A percentile compares a stretch with the other conserved stretches of the same genome.
These are phyloP conservation scores for Coemansia sp. DNA, from an alignment of 192 early-diverging fungal genomes.

Conservation along the genomic window DNA sequence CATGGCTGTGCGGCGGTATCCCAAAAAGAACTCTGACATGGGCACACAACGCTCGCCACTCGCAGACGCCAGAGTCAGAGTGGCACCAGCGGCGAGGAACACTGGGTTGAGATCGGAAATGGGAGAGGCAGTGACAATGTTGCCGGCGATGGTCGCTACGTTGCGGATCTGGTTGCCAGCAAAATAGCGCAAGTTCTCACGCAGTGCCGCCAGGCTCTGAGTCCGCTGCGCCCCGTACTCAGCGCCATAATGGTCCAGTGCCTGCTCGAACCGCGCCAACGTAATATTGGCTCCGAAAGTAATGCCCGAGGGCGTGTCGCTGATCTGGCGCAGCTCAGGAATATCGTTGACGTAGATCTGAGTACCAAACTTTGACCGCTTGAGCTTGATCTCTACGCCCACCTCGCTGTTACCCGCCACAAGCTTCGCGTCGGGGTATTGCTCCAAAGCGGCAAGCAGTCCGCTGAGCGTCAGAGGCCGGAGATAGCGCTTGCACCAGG, in stretches of 20 bases:
- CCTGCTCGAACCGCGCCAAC: constrained; percentile 59
- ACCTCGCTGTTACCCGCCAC: constrained; percentile 84
- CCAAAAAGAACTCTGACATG: constrained; percentile 75
- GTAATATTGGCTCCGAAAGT: constrained; percentile 71
- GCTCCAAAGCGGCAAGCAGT: constrained; percentile 58
- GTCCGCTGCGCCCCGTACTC: constrained; percentile 45
- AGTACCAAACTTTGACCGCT: constrained; percentile 65
- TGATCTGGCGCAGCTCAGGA: constrained; percentile 63
- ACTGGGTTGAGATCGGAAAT: constrained; percentile 91
- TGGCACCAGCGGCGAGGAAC: constrained; percentile 67
- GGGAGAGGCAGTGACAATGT: constrained; percentile 84
- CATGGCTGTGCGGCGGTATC: constrained; percentile 80
- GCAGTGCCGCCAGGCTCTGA: constrained; percentile 67
- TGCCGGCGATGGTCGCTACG: constrained; percentile 84
- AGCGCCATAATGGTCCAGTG: constrained; percentile 16
- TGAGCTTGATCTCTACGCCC: constrained; percentile 81
- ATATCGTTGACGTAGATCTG: constrained; percentile 73
- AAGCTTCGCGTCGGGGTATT: constrained; percentile 71
- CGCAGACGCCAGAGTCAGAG: constrained; percentile 53
- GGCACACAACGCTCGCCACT: constrained; percentile 57
- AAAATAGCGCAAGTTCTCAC: constrained; percentile 79
- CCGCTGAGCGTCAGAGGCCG: constrained; percentile 60
- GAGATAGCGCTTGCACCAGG: constrained; percentile 48
- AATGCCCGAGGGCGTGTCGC: constrained; percentile 40
- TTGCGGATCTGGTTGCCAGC: constrained; percentile 88